Evolutionary conservation across 2,329 filamentous ascomycete genomes (phyloP).

Genomic region (Aspergillus tubingensis): DNA sequence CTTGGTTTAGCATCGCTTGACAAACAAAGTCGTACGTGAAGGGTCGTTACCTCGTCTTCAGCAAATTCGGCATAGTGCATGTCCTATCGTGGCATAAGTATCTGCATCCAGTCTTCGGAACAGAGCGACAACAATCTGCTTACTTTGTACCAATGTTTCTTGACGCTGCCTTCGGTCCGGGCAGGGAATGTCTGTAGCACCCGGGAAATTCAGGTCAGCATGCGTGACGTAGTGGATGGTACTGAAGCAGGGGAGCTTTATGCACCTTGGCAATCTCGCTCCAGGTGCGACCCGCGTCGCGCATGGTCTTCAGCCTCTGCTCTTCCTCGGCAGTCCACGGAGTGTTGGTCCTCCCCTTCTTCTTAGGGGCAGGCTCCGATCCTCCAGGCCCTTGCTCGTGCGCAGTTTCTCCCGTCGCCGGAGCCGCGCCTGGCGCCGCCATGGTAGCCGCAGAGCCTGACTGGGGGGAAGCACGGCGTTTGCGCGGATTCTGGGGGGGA

Average conservation of each 20-base stretch:
- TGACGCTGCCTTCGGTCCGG: conserved; percentile 94
- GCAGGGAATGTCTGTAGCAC: conserved; percentile 75
- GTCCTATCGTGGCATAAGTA: conserved; percentile 60
- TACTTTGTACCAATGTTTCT: conserved; percentile 99
- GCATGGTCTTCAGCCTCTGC: conserved; percentile 87
- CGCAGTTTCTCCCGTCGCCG: conserved; percentile 33
- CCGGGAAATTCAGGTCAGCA: conserved; percentile 1
- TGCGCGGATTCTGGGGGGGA: conserved; percentile 44
- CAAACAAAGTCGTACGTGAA: neutral
- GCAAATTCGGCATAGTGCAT: conserved; percentile 99
- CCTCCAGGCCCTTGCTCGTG: conserved; percentile 25
- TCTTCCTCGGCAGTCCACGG: conserved; percentile 97
- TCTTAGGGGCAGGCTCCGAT: conserved; percentile 49
- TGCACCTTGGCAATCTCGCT: conserved; percentile 94
- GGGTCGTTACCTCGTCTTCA: conserved; percentile 76
- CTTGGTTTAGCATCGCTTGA: neutral
- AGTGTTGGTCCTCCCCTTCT: conserved; percentile 97
- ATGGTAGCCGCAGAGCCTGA: conserved; percentile 40
- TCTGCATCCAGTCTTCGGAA: neutral
- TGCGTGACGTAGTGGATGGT: neutral
- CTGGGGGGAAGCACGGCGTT: conserved; percentile 47
- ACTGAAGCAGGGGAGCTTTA: conserved; percentile 12
- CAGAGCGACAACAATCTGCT: conserved; percentile 19
- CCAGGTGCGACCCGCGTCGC: conserved; percentile 91
- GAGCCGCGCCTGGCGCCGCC: conserved; percentile 33